Evolutionary conservation across 2,329 filamentous ascomycete species (phyloP).

Genomic region (Fusarium sp.): DNA sequence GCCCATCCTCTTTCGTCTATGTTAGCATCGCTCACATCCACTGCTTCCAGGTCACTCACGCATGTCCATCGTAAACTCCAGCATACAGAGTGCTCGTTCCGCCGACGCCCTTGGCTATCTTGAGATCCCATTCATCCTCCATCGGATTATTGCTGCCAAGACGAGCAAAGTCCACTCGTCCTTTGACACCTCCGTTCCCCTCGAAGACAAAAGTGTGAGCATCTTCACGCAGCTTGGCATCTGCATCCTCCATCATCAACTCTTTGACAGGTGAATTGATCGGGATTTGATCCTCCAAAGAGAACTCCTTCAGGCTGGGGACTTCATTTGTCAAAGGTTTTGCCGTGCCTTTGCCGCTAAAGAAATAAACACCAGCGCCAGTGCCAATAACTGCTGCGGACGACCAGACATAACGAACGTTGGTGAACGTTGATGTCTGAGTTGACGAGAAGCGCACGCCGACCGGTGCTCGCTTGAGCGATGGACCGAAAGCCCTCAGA

Average conservation of each 20-base stretch:
- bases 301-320: constrained; percentile 9
- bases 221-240: constrained; percentile 44
- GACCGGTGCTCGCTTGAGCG: background rate
- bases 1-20: constrained; percentile 46
- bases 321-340: background rate
- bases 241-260: constrained; percentile 40
- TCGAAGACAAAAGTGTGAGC: constrained; percentile 44
- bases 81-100: constrained; percentile 43
- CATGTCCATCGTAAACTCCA: constrained; percentile 60
- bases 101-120: constrained; percentile 43
- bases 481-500: background rate
- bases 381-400: constrained; percentile 4
- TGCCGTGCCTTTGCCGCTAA: background rate
- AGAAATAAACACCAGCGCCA: constrained; percentile 18
- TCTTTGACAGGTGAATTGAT: constrained; percentile 41
- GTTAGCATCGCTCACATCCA: background rate
- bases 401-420: constrained; percentile 4
- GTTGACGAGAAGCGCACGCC: constrained; percentile 26
- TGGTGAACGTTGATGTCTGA: background rate
- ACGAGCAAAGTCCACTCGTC: constrained; percentile 46
- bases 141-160: constrained; percentile 48
- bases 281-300: constrained; percentile 32
- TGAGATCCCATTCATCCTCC: constrained; percentile 49
- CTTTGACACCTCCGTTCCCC: constrained; percentile 32
- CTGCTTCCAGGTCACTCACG: constrained; percentile 43